Evolutionary conservation across 192 early-diverging fungal species (phyloP), one percentile per base, ranked within the genome.

Genomic region (Geosiphon pyriformis): DNA sequence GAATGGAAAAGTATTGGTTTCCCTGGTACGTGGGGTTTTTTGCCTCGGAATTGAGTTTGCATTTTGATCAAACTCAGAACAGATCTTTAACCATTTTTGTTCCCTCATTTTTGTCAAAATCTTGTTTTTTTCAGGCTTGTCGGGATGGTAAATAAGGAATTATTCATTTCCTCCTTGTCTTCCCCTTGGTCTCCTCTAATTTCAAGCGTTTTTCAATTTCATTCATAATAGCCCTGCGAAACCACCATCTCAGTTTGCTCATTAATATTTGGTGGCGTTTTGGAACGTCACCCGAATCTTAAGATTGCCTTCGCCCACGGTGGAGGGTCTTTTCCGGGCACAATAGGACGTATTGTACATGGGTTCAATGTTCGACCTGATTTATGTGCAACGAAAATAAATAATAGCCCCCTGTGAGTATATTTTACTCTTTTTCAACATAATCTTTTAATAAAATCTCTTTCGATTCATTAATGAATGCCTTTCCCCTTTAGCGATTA

Each of bases 1-100:
- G 85, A 26, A 84, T 83, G 85, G 76, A 78, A 42, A 86, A 86
- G 58, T 87, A 85, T 70, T 87, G 85, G 85, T 87, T 85, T 71
- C 85, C 85, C 1, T 87, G 85, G 78, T 73, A 73, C 57, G 68
- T 73, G 0, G 65, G 64, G 20, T 71, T 74, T 50, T 18, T 50
- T 63, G 27, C 49, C n/a, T 26, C n/a, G 1, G 8, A 26, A 8
- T 33, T 35, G n/a, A n/a, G n/a, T n/a, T n/a, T n/a, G n/a, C 6
- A 42, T 32, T 59, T 11, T 22, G 27, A 22, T 22, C 26, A 49
- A 48, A 27, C n/a, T 11, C 18, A 20, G 18, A 26, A 32, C 26
- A 15, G 12, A 61, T 22, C 46, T 59, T 57, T 54, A 46, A 37
- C 42, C 22, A 8, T 25, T 61, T 61, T 22, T 61, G 22, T 61